Evolutionary conservation across 2,329 filamentous ascomycete genomes (phyloP), one percentile per base, ranked within the genome.

Genomic region (Pseudogymnoascus sp.): DNA sequence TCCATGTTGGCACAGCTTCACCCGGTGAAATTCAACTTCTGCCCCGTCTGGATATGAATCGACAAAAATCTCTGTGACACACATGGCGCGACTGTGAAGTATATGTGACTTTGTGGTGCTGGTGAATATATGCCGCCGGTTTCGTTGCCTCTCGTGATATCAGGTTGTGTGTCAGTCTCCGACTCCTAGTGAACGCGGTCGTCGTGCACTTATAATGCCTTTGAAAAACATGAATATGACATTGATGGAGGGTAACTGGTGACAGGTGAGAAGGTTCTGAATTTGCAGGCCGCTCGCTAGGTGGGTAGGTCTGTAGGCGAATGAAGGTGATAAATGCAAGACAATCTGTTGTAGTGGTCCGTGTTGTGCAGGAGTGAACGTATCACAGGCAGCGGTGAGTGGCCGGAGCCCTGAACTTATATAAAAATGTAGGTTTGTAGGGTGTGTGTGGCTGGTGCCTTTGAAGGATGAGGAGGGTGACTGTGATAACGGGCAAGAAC

Each of bases 11-110:
- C 72, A 66, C 74, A 80, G 80, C 40, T 75, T 71, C 7, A 68
- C 68, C 33, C 74, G 70, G 6, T 73, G 70, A 62, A 76, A 75
- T 59, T 75, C 72, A 37, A 70, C 67, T 60, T 72, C 70, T 59
- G 72, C 75, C 63, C 79, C 79, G 70, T 82, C 78, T 3, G 79
- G 76, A 75, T 78, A 77, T 68, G 78, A 69, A 70, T 79, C 78
- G 35, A 78, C 74, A 74, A 77, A 81, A 60, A 79, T 66, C 68
- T 81, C 75, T 65, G 76, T 79, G 66, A 77, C 76, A 73, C 81
- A 84, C 81, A 84, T 84, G 59, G 14, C 74, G 76, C 70, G 68
- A 67, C 71, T 70, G 64, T 66, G 65, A 65, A 68, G 64, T 66
- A 64, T 65, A 68, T 61, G 60, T 63, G 19, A 61, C 62, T 40